Evolutionary conservation across 208 protist genomes (phyloP).

Genomic region (Trypanosomatidae sp.): DNA sequence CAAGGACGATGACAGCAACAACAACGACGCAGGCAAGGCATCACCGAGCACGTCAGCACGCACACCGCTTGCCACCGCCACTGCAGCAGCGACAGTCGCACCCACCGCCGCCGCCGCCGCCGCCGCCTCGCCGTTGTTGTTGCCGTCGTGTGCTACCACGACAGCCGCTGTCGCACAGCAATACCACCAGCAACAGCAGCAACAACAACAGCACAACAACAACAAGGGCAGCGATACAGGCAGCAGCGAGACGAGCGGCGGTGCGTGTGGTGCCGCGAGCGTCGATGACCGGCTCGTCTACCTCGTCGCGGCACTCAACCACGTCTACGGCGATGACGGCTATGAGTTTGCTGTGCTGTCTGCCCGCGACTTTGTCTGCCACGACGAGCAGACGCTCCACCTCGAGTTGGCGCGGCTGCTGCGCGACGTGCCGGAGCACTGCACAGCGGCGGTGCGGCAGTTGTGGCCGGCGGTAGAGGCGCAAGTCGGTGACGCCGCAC

Average conservation of each 20-base stretch:
- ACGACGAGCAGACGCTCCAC: constrained; percentile 23
- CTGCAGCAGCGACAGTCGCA: no score
- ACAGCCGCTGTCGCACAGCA: background rate
- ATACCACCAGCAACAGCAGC: background rate
- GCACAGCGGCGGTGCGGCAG: constrained; percentile 24
- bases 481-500: constrained; percentile 20
- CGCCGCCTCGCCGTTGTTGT: constrained; percentile 10
- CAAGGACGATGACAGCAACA: no score
- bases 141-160: constrained; percentile 6
- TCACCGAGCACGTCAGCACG: no score
- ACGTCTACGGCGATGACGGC: constrained; percentile 49
- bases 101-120: constrained; percentile 2
- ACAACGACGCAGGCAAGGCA: no score
- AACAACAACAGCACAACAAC: background rate
- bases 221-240: constrained; percentile 3
- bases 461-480: constrained; percentile 44
- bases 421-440: constrained; percentile 24
- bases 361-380: constrained; percentile 43
- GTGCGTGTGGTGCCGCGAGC: background rate
- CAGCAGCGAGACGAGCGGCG: background rate
- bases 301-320: constrained; percentile 57
- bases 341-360: constrained; percentile 70
- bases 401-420: constrained; percentile 26
- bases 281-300: constrained; percentile 61
- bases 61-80: no score